Evolutionary conservation across 1,139 yeast genomes (phyloP).

Genomic region (Nadsonia starkeyi-henricii): DNA sequence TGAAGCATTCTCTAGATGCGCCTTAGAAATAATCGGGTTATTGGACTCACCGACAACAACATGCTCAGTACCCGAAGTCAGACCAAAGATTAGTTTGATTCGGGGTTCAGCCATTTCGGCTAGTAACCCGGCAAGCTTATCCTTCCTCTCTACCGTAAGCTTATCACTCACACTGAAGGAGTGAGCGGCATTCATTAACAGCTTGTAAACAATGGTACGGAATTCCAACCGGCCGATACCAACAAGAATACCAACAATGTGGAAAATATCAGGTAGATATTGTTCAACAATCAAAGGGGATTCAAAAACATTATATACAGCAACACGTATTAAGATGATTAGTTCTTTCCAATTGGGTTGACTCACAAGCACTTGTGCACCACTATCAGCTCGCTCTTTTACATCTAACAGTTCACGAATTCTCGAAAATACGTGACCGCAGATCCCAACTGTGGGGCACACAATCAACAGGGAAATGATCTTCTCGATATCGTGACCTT

Average conservation of each 20-base stretch:
- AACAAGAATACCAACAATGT: constrained; percentile 54
- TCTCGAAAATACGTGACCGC: constrained; percentile 49
- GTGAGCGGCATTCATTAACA: constrained; percentile 58
- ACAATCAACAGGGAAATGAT: constrained; percentile 44
- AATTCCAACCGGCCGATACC: constrained; percentile 62
- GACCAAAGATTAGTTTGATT: constrained; percentile 63
- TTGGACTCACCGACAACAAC: not conserved
- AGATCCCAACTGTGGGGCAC: constrained; percentile 58
- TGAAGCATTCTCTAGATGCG: constrained; percentile 47
- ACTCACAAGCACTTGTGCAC: constrained; percentile 24
- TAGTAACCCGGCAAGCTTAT: constrained; percentile 38
- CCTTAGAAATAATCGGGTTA: constrained; percentile 30
- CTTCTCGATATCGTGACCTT: constrained; percentile 12
- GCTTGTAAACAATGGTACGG: constrained; percentile 49
- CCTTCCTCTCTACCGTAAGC: constrained; percentile 31
- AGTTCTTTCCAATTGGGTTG: constrained; percentile 65
- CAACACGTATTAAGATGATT: constrained; percentile 50
- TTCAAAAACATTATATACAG: constrained; percentile 61
- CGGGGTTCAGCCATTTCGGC: constrained; percentile 55
- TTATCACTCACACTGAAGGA: constrained; percentile 51
- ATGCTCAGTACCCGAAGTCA: constrained; percentile 43
- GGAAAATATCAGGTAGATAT: constrained; percentile 60
- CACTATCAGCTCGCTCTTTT: not conserved
- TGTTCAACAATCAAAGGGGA: constrained; percentile 49
- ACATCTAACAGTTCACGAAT: constrained; percentile 20